phyloP scores from a whole-genome alignment of 306 rosid species.

The Biancaea sappan region DNA sequence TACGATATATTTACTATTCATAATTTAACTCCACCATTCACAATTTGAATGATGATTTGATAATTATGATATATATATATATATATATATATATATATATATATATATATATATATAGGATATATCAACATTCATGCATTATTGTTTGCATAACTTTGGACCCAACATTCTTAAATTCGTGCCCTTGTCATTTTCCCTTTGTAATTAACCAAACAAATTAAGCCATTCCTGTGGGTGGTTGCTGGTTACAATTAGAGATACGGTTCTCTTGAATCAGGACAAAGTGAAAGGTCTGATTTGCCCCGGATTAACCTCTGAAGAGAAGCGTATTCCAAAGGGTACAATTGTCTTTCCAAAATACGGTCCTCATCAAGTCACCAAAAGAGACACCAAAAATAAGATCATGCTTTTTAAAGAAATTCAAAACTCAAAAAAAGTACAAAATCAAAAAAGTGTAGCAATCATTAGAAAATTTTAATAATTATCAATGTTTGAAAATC shows the following conservation, averaged over 20 bases:
- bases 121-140: constrained; percentile 43
- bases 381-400: constrained; percentile 27
- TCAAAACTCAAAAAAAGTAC: too few species aligned
- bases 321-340: constrained; percentile 23
- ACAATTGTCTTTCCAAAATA: constrained; percentile 35
- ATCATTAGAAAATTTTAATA: too few species aligned
- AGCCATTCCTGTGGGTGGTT: constrained; percentile 45
- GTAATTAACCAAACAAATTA: constrained; percentile 38
- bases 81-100: too few species aligned
- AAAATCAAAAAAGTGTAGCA: too few species aligned
- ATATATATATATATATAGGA: too few species aligned
- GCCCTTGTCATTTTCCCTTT: constrained; percentile 45
- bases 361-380: background rate
- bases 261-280: constrained; percentile 33
- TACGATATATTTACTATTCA: too few species aligned
- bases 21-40: too few species aligned
- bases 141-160: constrained; percentile 38
- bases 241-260: too few species aligned
- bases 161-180: constrained; percentile 40
- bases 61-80: too few species aligned
- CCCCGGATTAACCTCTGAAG: background rate
- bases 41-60: too few species aligned
- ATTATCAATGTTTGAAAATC: too few species aligned
- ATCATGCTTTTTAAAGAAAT: too few species aligned
- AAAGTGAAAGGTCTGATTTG: constrained; percentile 37